These are phyloP conservation scores for Fusarium dimerum DNA, from an alignment of 2,329 filamentous ascomycete species.

Conservation along the genomic window DNA sequence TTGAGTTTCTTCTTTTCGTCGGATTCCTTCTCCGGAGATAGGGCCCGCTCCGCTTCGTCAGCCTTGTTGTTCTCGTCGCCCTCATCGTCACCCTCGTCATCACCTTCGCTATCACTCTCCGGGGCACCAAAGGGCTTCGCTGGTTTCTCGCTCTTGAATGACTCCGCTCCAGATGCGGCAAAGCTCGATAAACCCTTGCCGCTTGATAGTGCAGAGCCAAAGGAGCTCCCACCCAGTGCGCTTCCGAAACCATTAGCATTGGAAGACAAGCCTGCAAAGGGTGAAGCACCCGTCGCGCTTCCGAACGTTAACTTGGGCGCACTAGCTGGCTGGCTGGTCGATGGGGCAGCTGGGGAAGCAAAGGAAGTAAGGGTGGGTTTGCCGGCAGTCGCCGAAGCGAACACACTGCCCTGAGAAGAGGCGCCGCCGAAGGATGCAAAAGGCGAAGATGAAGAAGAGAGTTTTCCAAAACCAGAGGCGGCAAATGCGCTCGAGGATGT, in stretches of 20 bases:
- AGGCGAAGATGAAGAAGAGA: constrained; percentile 63
- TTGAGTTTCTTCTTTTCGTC: constrained; percentile 67
- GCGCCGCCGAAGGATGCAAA: constrained; percentile 57
- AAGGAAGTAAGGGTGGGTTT: constrained; percentile 37
- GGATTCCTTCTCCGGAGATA: constrained; percentile 54
- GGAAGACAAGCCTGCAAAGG: constrained; percentile 48
- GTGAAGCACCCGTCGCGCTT: constrained; percentile 42
- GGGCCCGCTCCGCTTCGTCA: constrained; percentile 48
- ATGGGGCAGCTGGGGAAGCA: constrained; percentile 29
- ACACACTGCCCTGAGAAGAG: constrained; percentile 47
- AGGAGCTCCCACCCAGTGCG: constrained; percentile 40
- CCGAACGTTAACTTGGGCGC: constrained; percentile 54
- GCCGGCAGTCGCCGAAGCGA: constrained; percentile 44
- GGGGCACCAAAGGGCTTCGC: constrained; percentile 77
- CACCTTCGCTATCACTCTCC: constrained; percentile 63
- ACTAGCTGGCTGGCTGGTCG: constrained; percentile 29
- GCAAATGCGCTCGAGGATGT: constrained; percentile 66
- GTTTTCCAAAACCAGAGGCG: constrained; percentile 67
- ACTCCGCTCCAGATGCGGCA: constrained; percentile 58
- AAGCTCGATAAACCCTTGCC: constrained; percentile 64
- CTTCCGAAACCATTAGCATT: constrained; percentile 52
- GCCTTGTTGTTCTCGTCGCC: constrained; percentile 44
- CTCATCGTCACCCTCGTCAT: constrained; percentile 38
- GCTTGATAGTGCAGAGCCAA: constrained; percentile 40
- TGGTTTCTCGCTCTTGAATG: constrained; percentile 59